Conservation (phyloP, 2,329 filamentous ascomycete species). For the Alternaria metachromatica region DNA sequence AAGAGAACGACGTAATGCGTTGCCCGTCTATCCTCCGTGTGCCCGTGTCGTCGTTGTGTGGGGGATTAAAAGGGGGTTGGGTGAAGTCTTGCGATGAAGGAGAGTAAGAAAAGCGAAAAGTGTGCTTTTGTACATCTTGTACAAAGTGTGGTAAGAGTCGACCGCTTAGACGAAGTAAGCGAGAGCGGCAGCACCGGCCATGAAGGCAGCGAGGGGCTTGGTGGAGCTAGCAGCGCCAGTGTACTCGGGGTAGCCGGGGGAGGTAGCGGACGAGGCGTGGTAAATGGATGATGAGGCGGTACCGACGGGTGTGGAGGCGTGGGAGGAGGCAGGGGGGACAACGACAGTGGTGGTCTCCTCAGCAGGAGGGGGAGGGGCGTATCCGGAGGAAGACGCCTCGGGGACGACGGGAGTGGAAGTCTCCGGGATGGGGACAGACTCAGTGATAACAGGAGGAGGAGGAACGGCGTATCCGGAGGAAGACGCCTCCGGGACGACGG, state of each 20-base stretch:
- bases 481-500: neutral
- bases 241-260: conserved; percentile 22
- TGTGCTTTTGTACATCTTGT: neutral
- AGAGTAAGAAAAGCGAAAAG: neutral
- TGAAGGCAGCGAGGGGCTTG: conserved; percentile 32
- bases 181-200: conserved; percentile 33
- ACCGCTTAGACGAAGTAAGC: conserved; percentile 24
- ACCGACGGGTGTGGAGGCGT: conserved; percentile 10
- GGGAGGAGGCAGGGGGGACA: conserved; percentile 1
- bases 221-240: conserved; percentile 33
- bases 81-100: conserved; percentile 2
- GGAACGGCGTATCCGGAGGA: neutral
- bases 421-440: neutral
- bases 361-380: neutral
- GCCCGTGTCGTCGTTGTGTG: neutral
- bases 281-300: conserved; percentile 5
- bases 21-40: neutral
- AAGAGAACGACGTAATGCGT: neutral
- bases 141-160: neutral
- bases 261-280: conserved; percentile 11
- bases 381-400: neutral
- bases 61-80: neutral
- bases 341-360: neutral
- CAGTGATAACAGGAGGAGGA: neutral
- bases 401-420: neutral